Evolutionary conservation across 345 rosid species (phyloP).

Genomic region (Lepidium africanum): DNA sequence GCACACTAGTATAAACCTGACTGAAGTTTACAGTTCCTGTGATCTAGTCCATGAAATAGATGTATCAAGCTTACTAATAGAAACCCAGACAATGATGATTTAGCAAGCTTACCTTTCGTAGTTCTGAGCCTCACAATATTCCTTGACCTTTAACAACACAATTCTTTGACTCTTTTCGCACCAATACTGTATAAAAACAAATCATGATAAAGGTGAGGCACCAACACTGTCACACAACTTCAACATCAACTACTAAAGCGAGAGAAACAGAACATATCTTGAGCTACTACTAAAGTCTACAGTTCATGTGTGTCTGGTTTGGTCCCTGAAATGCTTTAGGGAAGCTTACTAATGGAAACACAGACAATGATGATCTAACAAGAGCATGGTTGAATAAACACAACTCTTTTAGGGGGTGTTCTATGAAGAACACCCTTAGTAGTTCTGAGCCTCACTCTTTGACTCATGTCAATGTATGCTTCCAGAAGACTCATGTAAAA

Average conservation of each 20-base stretch:
- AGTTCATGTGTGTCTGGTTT: constrained; percentile 19
- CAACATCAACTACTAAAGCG: not conserved
- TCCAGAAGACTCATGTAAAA: too few species aligned
- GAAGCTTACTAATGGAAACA: not conserved
- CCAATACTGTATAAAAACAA: too few species aligned
- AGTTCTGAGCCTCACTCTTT: too few species aligned
- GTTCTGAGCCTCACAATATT: constrained; percentile 55
- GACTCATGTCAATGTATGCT: too few species aligned
- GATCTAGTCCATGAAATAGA: too few species aligned
- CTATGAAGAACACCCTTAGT: too few species aligned
- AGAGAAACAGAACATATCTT: constrained; percentile 36
- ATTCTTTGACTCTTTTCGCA: constrained; percentile 38
- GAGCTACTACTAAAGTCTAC: constrained; percentile 85
- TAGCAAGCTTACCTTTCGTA: constrained; percentile 51
- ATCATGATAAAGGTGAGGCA: constrained; percentile 18
- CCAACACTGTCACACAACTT: constrained; percentile 46
- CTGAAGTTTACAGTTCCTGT: too few species aligned
- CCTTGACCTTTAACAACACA: constrained; percentile 49
- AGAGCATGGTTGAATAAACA: not conserved
- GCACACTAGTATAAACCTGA: too few species aligned
- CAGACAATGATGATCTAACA: not conserved
- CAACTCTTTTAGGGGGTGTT: too few species aligned
- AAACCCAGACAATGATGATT: too few species aligned
- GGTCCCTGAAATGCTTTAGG: constrained; percentile 34
- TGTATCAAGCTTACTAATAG: too few species aligned